Evolutionary conservation across 441 rosid genomes (phyloP).

Genomic region (Breynia disticha): DNA sequence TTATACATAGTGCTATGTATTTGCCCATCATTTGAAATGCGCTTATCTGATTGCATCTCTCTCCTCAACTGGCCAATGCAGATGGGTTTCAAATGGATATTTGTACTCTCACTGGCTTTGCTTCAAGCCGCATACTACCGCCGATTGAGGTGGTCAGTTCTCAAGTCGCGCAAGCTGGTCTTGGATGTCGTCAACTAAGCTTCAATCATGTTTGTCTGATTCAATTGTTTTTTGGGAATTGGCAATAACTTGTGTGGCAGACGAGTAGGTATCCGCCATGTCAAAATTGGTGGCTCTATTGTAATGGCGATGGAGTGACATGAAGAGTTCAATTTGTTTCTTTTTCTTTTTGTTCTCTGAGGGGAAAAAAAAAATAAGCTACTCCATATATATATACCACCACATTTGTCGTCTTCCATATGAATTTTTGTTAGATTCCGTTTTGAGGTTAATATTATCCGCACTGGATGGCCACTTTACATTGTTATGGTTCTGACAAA

Average conservation of each 20-base stretch:
- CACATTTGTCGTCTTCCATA: not conserved
- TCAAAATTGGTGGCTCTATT: constrained; percentile 16
- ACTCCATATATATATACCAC: constrained; percentile 9
- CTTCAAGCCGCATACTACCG: constrained; percentile 93
- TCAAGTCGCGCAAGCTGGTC: constrained; percentile 85
- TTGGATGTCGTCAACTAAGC: constrained; percentile 91
- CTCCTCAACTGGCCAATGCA: constrained; percentile 26
- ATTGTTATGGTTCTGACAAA: too few relatives aligned
- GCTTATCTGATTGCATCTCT: constrained; percentile 1
- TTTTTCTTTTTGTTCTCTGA: constrained; percentile 4
- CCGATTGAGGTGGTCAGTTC: constrained; percentile 87
- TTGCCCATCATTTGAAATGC: not conserved
- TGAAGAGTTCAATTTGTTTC: constrained; percentile 14
- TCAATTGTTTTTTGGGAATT: constrained; percentile 6
- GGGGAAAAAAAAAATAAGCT: constrained; percentile 31
- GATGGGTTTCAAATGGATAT: constrained; percentile 99
- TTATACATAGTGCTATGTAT: not conserved
- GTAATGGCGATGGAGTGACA: constrained; percentile 18
- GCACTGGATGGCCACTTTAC: too few relatives aligned
- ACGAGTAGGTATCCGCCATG: constrained; percentile 25
- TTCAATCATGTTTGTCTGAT: constrained; percentile 5
- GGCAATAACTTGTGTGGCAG: constrained; percentile 29
- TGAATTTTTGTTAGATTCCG: constrained; percentile 14
- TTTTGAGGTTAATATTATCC: not conserved
- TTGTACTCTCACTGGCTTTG: constrained; percentile 84